Conservation (phyloP, 305 asterid genomes). For the Fraxinus platypoda region DNA sequence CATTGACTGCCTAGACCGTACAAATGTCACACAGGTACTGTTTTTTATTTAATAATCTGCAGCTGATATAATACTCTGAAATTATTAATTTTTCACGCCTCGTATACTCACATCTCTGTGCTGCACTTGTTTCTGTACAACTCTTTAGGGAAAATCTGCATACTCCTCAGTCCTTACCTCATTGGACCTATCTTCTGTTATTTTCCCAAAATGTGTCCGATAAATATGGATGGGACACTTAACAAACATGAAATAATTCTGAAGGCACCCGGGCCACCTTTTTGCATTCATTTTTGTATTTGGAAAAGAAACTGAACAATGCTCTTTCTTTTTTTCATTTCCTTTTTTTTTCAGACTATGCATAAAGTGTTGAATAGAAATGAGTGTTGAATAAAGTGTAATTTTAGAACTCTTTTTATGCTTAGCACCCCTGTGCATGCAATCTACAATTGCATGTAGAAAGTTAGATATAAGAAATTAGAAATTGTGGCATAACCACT, state of each 20-base stretch:
- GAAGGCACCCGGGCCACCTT: background rate
- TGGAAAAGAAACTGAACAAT: background rate
- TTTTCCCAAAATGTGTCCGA: background rate
- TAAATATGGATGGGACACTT: background rate
- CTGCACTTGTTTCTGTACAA: background rate
- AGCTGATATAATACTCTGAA: constrained; percentile 1
- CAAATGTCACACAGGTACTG: constrained; percentile 97
- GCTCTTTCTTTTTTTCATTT: background rate
- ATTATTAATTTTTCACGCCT: background rate
- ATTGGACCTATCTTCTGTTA: background rate
- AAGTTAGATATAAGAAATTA: background rate
- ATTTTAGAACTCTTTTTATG: background rate
- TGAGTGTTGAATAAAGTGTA: background rate
- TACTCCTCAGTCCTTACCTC: background rate
- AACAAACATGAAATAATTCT: background rate
- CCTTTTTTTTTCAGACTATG: background rate
- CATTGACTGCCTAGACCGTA: constrained; percentile 97
- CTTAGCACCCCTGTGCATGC: background rate
- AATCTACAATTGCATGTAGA: background rate
- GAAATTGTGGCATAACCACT: background rate
- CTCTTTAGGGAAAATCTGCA: background rate
- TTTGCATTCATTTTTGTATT: background rate
- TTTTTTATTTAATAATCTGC: constrained; percentile 10
- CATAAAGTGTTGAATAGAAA: background rate
- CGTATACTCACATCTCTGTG: background rate